These are phyloP conservation scores for Eimeria maxima DNA, from an alignment of 169 alveolate species.

Conservation along the genomic window DNA sequence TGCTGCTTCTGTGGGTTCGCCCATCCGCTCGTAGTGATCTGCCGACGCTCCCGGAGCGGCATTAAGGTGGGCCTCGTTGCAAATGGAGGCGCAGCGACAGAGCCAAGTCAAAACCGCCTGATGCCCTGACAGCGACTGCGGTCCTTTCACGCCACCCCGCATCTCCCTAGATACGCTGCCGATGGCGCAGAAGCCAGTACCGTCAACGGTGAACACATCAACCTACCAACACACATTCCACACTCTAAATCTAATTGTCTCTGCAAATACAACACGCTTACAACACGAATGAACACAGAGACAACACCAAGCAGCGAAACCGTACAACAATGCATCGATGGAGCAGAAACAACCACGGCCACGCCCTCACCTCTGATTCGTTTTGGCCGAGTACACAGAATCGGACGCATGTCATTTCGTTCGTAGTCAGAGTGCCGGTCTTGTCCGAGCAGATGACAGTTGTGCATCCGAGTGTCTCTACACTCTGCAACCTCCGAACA, in stretches of 20 bases:
- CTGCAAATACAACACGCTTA: neutral
- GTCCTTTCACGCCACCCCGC: conserved; percentile 73
- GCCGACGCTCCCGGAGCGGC: conserved; percentile 65
- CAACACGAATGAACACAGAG: neutral
- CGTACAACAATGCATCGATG: neutral
- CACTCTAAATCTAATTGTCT: neutral
- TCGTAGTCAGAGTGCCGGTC: conserved; percentile 99
- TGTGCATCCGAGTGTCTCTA: conserved; percentile 99
- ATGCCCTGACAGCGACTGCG: conserved; percentile 81
- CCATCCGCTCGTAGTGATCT: conserved; percentile 84
- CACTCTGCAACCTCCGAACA: conserved; percentile 98
- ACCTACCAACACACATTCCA: conserved; percentile 11
- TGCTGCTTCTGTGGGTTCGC: conserved; percentile 96
- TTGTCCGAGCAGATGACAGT: conserved; percentile 99
- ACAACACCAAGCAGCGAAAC: neutral
- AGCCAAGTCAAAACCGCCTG: conserved; percentile 83
- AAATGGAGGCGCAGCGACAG: conserved; percentile 86
- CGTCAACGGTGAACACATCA: conserved; percentile 87
- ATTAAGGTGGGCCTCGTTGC: conserved; percentile 88
- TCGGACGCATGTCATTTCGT: conserved; percentile 96
- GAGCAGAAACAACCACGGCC: neutral
- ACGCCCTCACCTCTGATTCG: conserved; percentile 35
- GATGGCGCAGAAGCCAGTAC: conserved; percentile 87
- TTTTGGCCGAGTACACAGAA: conserved; percentile 82
- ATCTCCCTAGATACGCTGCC: conserved; percentile 85